Evolutionary conservation across 805 yeast genomes (phyloP), one percentile per base, ranked within the genome.

Genomic region (Tetrapisispora taiwanensis): DNA sequence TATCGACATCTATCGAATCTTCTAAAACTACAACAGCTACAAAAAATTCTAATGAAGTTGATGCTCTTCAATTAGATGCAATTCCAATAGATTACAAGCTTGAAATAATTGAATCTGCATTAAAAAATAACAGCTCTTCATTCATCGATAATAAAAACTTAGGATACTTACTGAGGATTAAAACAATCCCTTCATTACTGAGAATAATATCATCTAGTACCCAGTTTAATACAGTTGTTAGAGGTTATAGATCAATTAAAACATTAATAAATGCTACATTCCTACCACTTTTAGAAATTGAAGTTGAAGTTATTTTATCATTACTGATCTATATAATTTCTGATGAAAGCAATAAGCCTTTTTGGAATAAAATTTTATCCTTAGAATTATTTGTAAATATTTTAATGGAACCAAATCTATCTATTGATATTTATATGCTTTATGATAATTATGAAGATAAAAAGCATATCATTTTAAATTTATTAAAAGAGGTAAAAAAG

Each of bases 301-400:
- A 90, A 60, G 72, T 84, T 22, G 96, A 88, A 55, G 88, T 87
- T 7, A 76, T 89, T 2, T 63, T 90, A 14, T 79, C 94, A 0
- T 68, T 84, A 22, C 62, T 88, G 30, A 84, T 84, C 15, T 94
- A 84, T 56, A 72, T 75, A n/a, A 56, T 85, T n/a, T 70, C 81
- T 1, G 68, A 70, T 30, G 79, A 76, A 6, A 71, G 79, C 0
- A 71, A 72, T 0, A 54, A 74, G 2, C 78, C 81, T 2, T 46
- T 55, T 7, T 90, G 97, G 97, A 85, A 84, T 50, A 77, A 79
- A 48, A 72, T 79, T 2, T 60, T 88, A 13, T 76, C 88, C 0
- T 62, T 87, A 38, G 98, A 90, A 59, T 73, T 86, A 10, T 84
- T 77, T 55, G 74, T 72, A 41, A 74, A 74, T 0, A 58, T 87